Percentiles rank a stretch among this genome's conserved stretches.
Conservation (phyloP, 345 rosid species). For the Pelargonium nanum region DNA sequence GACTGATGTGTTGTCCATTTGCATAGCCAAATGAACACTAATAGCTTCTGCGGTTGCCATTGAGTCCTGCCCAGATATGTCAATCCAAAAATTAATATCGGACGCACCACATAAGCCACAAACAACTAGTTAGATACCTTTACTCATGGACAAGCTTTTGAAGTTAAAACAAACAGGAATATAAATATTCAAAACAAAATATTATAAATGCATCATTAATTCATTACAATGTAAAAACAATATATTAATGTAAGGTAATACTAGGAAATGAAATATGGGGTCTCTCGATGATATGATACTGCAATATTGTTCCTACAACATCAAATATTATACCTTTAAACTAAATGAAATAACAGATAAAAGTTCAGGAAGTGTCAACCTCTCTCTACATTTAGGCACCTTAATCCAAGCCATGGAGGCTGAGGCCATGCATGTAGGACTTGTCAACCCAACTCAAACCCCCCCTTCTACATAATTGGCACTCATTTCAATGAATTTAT, state of each 20-base stretch:
- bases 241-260: background rate
- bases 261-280: background rate
- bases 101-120: background rate
- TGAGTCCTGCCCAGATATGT: slow-evolving; percentile 18
- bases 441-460: background rate
- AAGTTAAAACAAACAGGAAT: background rate
- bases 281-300: too few relatives aligned
- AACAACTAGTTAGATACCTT: too few relatives aligned
- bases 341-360: too few relatives aligned
- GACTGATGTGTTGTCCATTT: slow-evolving; percentile 21
- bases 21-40: slow-evolving; percentile 21
- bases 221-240: background rate
- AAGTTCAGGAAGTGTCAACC: background rate
- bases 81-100: slow-evolving; percentile 7
- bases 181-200: background rate
- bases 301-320: background rate
- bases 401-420: background rate
- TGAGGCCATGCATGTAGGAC: background rate
- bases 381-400: background rate
- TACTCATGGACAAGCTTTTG: background rate
- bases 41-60: slow-evolving; percentile 17
- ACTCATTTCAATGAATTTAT: background rate
- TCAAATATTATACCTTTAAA: too few relatives aligned
- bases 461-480: background rate
- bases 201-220: background rate